phyloP scores from a whole-genome alignment of 306 rosid genomes.

The Senna tora region DNA sequence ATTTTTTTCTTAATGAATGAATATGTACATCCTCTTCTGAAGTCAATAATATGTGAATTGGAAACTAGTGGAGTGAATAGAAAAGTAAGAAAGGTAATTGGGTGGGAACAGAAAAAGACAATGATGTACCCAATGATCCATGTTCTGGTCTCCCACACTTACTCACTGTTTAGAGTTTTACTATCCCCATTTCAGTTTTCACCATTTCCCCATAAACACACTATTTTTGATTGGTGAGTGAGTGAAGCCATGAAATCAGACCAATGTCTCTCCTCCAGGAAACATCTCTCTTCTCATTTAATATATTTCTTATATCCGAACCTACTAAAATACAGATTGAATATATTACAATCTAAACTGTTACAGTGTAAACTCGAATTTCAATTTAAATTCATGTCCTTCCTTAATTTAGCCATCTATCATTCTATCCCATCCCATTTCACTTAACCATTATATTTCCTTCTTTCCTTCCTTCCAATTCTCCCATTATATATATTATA shows the following conservation, averaged over 20 bases:
- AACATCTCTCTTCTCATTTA: constrained; percentile 66
- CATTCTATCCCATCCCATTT: not conserved
- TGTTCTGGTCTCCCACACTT: constrained; percentile 36
- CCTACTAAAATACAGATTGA: no score
- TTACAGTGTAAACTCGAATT: no score
- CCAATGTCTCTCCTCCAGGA: constrained; percentile 56
- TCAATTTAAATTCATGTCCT: not conserved
- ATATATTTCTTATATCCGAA: no score
- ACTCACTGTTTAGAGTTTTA: constrained; percentile 34
- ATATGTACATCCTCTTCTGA: not conserved
- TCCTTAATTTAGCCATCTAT: no score
- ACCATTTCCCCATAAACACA: constrained; percentile 59
- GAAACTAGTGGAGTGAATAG: not conserved
- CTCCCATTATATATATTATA: not conserved
- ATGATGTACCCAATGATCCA: constrained; percentile 23
- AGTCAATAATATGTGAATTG: not conserved
- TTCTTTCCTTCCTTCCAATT: constrained; percentile 39
- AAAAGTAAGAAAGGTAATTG: constrained; percentile 5
- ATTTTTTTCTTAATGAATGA: no score
- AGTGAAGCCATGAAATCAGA: constrained; percentile 49
- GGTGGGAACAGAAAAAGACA: not conserved
- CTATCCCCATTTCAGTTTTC: constrained; percentile 42
- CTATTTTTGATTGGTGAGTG: constrained; percentile 53
- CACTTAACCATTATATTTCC: constrained; percentile 31
- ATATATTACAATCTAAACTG: no score